Percentiles rank a stretch among this genome's conserved stretches.
Conservation (phyloP, 2,329 filamentous ascomycete species). For the Diaporthe humulicola region DNA sequence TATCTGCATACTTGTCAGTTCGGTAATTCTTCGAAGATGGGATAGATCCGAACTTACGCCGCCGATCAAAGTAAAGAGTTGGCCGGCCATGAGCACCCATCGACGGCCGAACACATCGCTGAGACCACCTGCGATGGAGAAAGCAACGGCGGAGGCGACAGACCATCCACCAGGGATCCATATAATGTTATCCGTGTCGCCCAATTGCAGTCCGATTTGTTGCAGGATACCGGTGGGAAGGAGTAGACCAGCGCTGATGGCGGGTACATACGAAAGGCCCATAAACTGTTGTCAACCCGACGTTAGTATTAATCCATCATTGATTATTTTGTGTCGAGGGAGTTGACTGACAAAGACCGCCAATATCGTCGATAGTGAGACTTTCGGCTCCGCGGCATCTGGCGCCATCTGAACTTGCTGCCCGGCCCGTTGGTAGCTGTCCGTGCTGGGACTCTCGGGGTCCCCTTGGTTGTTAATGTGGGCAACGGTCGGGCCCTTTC, state of each 20-base stretch:
- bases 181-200: constrained; percentile 42
- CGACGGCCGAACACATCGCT: constrained; percentile 42
- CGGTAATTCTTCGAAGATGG: too few relatives aligned
- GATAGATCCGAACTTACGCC: constrained; percentile 5
- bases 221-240: constrained; percentile 44
- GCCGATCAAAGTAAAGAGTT: constrained; percentile 40
- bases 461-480: constrained; percentile 5
- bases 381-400: constrained; percentile 10
- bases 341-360: constrained; percentile 35
- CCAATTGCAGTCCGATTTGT: constrained; percentile 43
- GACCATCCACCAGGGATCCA: constrained; percentile 44
- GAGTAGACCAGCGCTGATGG: constrained; percentile 40
- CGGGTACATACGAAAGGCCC: constrained; percentile 34
- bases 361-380: constrained; percentile 33
- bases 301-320: neutral
- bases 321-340: too few relatives aligned
- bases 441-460: neutral
- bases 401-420: constrained; percentile 14
- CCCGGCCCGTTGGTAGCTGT: constrained; percentile 6
- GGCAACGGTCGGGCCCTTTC: constrained; percentile 4
- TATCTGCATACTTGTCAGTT: constrained; percentile 40
- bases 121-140: constrained; percentile 41
- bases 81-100: constrained; percentile 41
- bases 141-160: constrained; percentile 40
- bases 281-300: constrained; percentile 28